phyloP scores from a whole-genome alignment of 2,329 filamentous ascomycete genomes.

The Penicillium sp. region DNA sequence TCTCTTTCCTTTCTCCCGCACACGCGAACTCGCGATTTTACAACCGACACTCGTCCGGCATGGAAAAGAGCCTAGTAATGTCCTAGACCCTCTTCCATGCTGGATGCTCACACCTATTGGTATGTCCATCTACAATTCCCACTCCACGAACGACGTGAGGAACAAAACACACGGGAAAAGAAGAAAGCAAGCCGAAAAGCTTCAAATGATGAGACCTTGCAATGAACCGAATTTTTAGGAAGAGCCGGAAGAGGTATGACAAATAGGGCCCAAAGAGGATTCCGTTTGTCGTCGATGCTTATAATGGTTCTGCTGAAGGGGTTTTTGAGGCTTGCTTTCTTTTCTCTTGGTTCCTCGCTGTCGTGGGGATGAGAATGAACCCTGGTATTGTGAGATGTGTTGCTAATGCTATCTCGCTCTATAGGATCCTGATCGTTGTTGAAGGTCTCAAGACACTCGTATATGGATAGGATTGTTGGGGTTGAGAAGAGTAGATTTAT shows the following conservation, averaged over 20 bases:
- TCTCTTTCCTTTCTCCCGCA: conserved; percentile 7
- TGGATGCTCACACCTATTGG: conserved; percentile 15
- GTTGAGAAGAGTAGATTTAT: not conserved
- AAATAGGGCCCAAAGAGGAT: conserved; percentile 30
- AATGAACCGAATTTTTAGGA: conserved; percentile 54
- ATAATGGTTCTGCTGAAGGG: conserved; percentile 55
- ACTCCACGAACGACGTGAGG: conserved; percentile 9
- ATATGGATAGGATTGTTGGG: not conserved
- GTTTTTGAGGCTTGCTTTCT: conserved; percentile 28
- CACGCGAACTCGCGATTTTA: not conserved
- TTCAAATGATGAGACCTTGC: conserved; percentile 51
- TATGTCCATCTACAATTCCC: conserved; percentile 13
- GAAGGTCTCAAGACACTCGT: not conserved
- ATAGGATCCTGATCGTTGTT: not conserved
- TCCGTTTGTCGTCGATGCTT: conserved; percentile 53
- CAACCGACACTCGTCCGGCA: conserved; percentile 5
- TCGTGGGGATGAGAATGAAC: conserved; percentile 8
- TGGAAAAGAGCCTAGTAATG: conserved; percentile 20
- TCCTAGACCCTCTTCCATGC: conserved; percentile 9
- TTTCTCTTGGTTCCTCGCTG: conserved; percentile 8
- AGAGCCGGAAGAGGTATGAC: conserved; percentile 57
- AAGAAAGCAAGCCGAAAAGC: conserved; percentile 23
- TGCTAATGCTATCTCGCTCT: conserved; percentile 20
- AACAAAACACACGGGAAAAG: conserved; percentile 14
- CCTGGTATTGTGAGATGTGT: conserved; percentile 13